Conservation (phyloP, 2,329 filamentous ascomycete genomes). For the Juglanconis oblonga region DNA sequence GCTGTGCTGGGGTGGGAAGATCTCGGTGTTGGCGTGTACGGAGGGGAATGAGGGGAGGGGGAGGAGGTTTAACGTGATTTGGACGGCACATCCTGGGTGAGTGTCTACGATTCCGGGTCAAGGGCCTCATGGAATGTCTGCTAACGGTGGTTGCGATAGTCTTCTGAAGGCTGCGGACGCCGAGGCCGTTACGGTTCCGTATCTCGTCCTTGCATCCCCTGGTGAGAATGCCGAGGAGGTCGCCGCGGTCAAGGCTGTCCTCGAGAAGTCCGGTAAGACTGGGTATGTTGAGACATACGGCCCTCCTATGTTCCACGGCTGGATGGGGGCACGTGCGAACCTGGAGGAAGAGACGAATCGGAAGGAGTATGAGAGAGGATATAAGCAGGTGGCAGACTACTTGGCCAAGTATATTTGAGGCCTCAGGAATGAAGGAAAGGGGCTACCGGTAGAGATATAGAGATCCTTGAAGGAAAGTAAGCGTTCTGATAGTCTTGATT, state of each 20-base stretch:
- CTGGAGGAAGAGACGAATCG: conserved; percentile 41
- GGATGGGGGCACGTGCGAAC: conserved; percentile 54
- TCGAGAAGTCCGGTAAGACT: conserved; percentile 37
- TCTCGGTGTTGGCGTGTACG: conserved; percentile 36
- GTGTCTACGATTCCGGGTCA: not conserved
- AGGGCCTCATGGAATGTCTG: not conserved
- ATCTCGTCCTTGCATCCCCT: conserved; percentile 48
- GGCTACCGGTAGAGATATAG: too few species aligned
- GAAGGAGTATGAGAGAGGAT: conserved; percentile 48
- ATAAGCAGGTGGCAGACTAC: conserved; percentile 41
- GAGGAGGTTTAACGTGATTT: conserved; percentile 33
- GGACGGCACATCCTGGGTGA: conserved; percentile 31
- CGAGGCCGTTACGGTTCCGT: conserved; percentile 40
- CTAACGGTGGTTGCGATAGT: conserved; percentile 18
- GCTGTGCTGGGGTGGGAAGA: conserved; percentile 48
- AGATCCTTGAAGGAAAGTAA: too few species aligned
- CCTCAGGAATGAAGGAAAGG: not conserved
- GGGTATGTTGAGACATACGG: conserved; percentile 47
- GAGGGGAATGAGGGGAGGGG: conserved; percentile 32
- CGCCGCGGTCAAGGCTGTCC: conserved; percentile 38
- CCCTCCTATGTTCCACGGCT: conserved; percentile 51
- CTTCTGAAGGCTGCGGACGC: conserved; percentile 39
- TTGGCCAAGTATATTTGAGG: conserved; percentile 34
- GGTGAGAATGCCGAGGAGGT: conserved; percentile 44
- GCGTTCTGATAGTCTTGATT: too few species aligned